Evolutionary conservation across 148 eudicot species (phyloP).

Genomic region (Vaccinium darrowii): DNA sequence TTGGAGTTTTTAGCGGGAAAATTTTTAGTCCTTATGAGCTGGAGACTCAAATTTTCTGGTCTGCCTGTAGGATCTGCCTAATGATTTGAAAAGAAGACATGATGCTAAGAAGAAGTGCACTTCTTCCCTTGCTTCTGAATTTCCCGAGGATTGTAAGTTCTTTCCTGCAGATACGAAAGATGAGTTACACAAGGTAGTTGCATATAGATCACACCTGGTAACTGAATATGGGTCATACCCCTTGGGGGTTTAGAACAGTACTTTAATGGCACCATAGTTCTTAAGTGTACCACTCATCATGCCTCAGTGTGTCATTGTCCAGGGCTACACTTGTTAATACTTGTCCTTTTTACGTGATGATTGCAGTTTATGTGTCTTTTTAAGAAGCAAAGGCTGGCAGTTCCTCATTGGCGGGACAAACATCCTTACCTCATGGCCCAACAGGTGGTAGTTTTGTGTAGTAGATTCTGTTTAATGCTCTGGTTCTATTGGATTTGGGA

Average conservation of each 20-base stretch:
- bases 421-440: slow-evolving; percentile 81
- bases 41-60: slow-evolving; percentile 1
- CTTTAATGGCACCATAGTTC: not conserved
- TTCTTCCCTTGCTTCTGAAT: slow-evolving; percentile 72
- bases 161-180: slow-evolving; percentile 80
- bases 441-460: slow-evolving; percentile 45
- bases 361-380: slow-evolving; percentile 83
- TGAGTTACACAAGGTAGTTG: slow-evolving; percentile 78
- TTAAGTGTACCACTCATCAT: not conserved
- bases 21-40: not conserved
- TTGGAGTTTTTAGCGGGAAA: not conserved
- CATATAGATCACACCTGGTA: not conserved
- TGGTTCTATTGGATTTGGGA: not conserved
- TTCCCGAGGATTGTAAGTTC: slow-evolving; percentile 85
- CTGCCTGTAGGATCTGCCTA: slow-evolving; percentile 70
- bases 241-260: not conserved
- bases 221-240: too few relatives aligned
- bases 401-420: slow-evolving; percentile 74
- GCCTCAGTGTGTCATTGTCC: not conserved
- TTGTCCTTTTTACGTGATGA: slow-evolving; percentile 8
- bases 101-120: slow-evolving; percentile 62
- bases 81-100: slow-evolving; percentile 62
- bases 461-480: not conserved
- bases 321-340: not conserved
- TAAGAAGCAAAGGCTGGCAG: slow-evolving; percentile 66